Evolutionary conservation across 78 protist genomes (phyloP), one percentile per base, ranked within the genome.

Genomic region (Tieghemostelium lacteum): DNA sequence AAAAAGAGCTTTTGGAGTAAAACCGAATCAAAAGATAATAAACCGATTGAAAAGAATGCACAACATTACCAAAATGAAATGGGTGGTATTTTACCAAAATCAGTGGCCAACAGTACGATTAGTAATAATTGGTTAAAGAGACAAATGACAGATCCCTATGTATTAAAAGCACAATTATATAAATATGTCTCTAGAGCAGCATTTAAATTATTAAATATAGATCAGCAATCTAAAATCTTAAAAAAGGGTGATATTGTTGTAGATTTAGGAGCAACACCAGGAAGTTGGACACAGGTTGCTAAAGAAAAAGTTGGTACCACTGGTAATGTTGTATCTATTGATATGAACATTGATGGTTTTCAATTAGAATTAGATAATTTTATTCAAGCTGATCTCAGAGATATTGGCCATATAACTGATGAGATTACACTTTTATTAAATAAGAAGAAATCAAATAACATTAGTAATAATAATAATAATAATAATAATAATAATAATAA

Each of bases 191-290:
- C 63, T 17, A 69, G 91, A 42, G 91, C 91, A n/a, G 70, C 91
- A 8, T 83, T 58, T 34, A 83, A 83, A 42, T 57, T 83, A 7
- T 52, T 28, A 34, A 73, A 83, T 73, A 66, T 83, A 0, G 72
- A 83, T 40, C 4, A 66, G 0, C 66, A 66, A 36, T 19, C 69
- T 0, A 61, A 58, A 1, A 24, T 83, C 19, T 58, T 83, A 22
- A 83, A 83, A 31, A 7, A 16, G 1, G 91, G 78, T 29, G 22
- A 45, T 3, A 20, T 69, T 1, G 78, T 83, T 39, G 45, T 70
- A 0, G 91, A 83, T 69, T 33, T 83, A 2, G 91, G 91, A 57
- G 66, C 91, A 1, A 28, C 76, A 29, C 91, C 91, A 22, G 91
- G 91, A 24, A 65, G 91, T 54, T 83, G 76, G 80, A 69, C 71